Evolutionary conservation across 768 basidiomycete species (phyloP).

Genomic region (Xerocomus spinulosus): DNA sequence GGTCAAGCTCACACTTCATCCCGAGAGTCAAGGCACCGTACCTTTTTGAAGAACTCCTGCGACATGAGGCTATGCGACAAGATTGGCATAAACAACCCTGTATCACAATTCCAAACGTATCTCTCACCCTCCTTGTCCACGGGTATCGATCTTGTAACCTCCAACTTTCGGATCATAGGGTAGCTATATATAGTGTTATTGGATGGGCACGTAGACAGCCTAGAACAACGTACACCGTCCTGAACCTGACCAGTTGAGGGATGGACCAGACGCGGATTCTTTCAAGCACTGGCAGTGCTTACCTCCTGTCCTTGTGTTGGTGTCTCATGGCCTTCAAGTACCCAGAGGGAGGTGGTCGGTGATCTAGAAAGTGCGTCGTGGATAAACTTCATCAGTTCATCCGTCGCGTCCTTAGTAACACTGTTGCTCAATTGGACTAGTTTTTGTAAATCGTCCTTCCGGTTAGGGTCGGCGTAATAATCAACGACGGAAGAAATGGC

Average conservation of each 20-base stretch:
- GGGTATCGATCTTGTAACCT: constrained; percentile 5
- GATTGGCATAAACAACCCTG: not conserved
- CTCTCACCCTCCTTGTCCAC: constrained; percentile 21
- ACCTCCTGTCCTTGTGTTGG: constrained; percentile 24
- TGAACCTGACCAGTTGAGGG: constrained; percentile 37
- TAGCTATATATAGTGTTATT: constrained; percentile 9
- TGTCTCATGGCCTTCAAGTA: constrained; percentile 30
- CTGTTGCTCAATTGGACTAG: constrained; percentile 35
- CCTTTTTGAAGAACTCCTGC: constrained; percentile 24
- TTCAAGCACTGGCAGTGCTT: constrained; percentile 23
- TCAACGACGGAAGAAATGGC: constrained; percentile 53
- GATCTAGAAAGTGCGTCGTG: constrained; percentile 45
- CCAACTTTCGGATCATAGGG: constrained; percentile 3
- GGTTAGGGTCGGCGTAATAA: constrained; percentile 48
- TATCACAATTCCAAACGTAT: not conserved
- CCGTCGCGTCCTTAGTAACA: constrained; percentile 19
- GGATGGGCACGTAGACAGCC: not conserved
- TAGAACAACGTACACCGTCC: constrained; percentile 33
- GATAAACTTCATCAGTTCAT: constrained; percentile 40
- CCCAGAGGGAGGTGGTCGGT: not conserved
- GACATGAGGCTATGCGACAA: constrained; percentile 29
- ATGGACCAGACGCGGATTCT: constrained; percentile 22
- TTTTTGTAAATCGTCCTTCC: constrained; percentile 29
- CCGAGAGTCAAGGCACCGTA: constrained; percentile 1
- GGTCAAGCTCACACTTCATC: constrained; percentile 13